These are phyloP conservation scores for Cadophora sp. DNA, from an alignment of 2,329 filamentous ascomycete genomes.

Conservation along the genomic window DNA sequence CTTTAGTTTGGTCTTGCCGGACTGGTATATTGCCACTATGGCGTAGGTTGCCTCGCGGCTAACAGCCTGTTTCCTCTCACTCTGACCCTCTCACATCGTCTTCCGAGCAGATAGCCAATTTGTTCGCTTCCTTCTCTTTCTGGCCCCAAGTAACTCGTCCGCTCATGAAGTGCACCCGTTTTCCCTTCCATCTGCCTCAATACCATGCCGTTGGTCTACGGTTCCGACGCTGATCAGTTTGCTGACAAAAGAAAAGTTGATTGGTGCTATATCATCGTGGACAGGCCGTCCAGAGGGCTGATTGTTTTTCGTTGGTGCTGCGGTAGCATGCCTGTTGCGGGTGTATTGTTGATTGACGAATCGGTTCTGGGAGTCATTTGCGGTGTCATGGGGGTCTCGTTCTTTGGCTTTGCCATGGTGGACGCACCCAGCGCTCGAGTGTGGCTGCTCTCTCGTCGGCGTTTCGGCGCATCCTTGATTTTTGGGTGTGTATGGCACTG, in stretches of 20 bases:
- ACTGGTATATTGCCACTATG: not conserved
- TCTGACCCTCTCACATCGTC: not conserved
- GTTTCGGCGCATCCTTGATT: constrained; percentile 73
- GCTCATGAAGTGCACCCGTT: not conserved
- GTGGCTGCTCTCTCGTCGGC: constrained; percentile 67
- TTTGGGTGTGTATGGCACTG: constrained; percentile 75
- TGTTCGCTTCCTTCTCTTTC: constrained; percentile 11
- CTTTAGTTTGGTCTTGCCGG: not conserved
- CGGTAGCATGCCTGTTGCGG: constrained; percentile 36
- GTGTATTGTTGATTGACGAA: constrained; percentile 47
- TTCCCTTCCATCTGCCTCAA: not conserved
- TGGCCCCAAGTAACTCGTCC: not conserved
- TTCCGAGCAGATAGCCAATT: not conserved
- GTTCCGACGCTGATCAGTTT: not conserved
- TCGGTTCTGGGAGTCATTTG: constrained; percentile 49
- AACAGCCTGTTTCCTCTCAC: not conserved
- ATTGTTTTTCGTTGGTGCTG: constrained; percentile 42
- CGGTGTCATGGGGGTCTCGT: constrained; percentile 54
- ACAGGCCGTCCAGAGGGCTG: constrained; percentile 48
- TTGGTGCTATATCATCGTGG: constrained; percentile 54
- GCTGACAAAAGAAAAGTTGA: constrained; percentile 35
- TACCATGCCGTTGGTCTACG: not conserved
- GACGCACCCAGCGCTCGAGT: constrained; percentile 44
- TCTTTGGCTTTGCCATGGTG: constrained; percentile 55
- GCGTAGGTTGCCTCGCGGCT: not conserved